Evolutionary conservation across 2,329 filamentous ascomycete species (phyloP).

Genomic region (Zopfia rhizophila): DNA sequence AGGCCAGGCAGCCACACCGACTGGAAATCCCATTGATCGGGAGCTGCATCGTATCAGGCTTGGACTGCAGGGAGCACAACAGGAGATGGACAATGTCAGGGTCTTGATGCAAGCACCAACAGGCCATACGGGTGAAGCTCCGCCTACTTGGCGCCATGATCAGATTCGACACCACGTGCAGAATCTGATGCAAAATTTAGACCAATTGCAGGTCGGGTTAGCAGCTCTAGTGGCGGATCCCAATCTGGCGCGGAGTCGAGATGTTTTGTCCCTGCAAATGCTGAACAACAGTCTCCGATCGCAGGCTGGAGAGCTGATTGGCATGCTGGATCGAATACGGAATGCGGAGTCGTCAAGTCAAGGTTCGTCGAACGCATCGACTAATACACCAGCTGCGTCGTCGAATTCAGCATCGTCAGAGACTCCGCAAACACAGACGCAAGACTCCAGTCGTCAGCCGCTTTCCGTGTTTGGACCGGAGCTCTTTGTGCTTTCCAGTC

Average conservation of each 20-base stretch:
- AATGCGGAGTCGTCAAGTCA: conserved; percentile 5
- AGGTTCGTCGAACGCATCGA: conserved; percentile 2
- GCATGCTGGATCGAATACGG: conserved; percentile 30
- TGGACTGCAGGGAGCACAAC: conserved; percentile 38
- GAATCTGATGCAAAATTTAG: conserved; percentile 35
- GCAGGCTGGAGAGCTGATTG: conserved; percentile 35
- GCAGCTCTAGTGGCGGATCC: conserved; percentile 34
- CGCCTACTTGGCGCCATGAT: conserved; percentile 42
- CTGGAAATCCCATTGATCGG: conserved; percentile 26
- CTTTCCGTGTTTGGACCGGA: conserved; percentile 35
- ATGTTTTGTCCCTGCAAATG: conserved; percentile 42
- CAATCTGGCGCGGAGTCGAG: conserved; percentile 37
- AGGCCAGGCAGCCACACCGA: conserved; percentile 22
- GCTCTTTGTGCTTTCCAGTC: conserved; percentile 49
- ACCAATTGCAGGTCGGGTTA: conserved; percentile 40
- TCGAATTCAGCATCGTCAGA: conserved; percentile 6
- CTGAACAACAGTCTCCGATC: conserved; percentile 37
- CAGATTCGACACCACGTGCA: conserved; percentile 39
- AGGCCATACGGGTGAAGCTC: conserved; percentile 15
- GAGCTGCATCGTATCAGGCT: conserved; percentile 33
- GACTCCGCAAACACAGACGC: conserved; percentile 16
- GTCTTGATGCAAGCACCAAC: conserved; percentile 30
- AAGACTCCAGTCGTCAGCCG: conserved; percentile 19
- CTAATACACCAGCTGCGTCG: neutral
- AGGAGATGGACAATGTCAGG: conserved; percentile 46